Evolutionary conservation across 257 asterid species (phyloP).

Genomic region (Gentiana straminea): DNA sequence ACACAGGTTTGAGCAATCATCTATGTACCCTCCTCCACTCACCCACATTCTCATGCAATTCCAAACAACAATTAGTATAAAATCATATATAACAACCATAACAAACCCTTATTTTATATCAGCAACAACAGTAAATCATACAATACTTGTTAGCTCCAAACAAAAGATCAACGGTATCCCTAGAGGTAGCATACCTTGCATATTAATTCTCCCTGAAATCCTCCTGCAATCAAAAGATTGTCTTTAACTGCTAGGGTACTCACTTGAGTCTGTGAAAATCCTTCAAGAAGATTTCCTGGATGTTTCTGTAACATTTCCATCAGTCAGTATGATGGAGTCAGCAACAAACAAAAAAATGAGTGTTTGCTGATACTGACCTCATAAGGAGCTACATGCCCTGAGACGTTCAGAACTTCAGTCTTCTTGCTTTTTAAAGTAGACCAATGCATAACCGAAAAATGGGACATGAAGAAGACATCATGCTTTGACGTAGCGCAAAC

Average conservation of each 20-base stretch:
- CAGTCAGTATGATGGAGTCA: too few species aligned
- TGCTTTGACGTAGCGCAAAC: constrained; percentile 92
- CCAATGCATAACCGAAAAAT: constrained; percentile 82
- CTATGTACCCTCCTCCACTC: too few species aligned
- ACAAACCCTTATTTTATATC: too few species aligned
- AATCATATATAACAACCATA: too few species aligned
- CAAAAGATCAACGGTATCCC: too few species aligned
- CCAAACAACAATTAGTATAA: too few species aligned
- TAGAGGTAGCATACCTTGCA: constrained; percentile 32
- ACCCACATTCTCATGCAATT: too few species aligned
- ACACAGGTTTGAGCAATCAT: too few species aligned
- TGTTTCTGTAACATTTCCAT: constrained; percentile 42
- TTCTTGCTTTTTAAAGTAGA: constrained; percentile 57
- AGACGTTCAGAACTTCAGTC: constrained; percentile 68
- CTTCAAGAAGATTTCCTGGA: constrained; percentile 88
- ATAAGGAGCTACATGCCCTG: constrained; percentile 79
- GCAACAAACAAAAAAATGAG: too few species aligned
- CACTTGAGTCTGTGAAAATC: constrained; percentile 89
- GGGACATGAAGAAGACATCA: constrained; percentile 81
- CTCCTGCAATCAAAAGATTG: constrained; percentile 88
- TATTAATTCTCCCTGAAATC: constrained; percentile 91
- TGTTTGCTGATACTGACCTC: constrained; percentile 40
- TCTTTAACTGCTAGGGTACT: constrained; percentile 89
- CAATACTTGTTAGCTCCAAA: too few species aligned
- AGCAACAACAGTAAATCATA: too few species aligned